These are phyloP conservation scores for Rhododendron simsii DNA, from an alignment of 148 eudicot genomes.

Conservation along the genomic window DNA sequence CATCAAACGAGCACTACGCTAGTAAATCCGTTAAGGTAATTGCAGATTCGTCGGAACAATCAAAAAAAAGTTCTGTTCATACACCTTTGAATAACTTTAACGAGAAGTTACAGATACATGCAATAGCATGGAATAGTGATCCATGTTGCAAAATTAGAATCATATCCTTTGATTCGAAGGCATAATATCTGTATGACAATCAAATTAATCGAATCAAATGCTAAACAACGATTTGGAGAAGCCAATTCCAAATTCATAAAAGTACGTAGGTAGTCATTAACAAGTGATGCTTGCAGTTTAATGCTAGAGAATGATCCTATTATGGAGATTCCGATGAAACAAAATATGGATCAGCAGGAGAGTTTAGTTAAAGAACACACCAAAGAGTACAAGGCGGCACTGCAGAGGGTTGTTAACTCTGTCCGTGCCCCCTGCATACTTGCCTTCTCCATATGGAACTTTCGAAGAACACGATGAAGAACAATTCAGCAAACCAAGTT, in stretches of 20 bases:
- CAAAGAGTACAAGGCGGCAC: slow-evolving; percentile 71
- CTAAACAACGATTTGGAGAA: background rate
- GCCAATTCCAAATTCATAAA: background rate
- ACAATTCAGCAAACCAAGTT: slow-evolving; percentile 28
- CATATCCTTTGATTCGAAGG: background rate
- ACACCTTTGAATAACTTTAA: background rate
- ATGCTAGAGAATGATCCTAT: slow-evolving; percentile 65
- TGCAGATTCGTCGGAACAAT: background rate
- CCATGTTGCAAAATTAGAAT: background rate
- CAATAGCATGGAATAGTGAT: background rate
- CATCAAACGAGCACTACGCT: too few relatives aligned
- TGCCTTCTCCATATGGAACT: slow-evolving; percentile 68
- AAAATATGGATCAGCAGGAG: slow-evolving; percentile 81
- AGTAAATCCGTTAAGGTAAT: too few relatives aligned
- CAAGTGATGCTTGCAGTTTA: slow-evolving; percentile 31
- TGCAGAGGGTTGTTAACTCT: slow-evolving; percentile 68
- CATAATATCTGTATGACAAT: background rate
- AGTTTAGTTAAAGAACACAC: slow-evolving; percentile 63
- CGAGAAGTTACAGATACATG: background rate
- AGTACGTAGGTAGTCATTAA: too few relatives aligned
- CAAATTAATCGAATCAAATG: background rate
- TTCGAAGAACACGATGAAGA: slow-evolving; percentile 55
- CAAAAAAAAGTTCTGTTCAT: background rate
- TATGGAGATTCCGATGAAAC: slow-evolving; percentile 62
- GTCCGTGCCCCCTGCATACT: slow-evolving; percentile 66